Conservation (phyloP, 1,284 basidiomycete species). For the Porogramme epimiltina region DNA sequence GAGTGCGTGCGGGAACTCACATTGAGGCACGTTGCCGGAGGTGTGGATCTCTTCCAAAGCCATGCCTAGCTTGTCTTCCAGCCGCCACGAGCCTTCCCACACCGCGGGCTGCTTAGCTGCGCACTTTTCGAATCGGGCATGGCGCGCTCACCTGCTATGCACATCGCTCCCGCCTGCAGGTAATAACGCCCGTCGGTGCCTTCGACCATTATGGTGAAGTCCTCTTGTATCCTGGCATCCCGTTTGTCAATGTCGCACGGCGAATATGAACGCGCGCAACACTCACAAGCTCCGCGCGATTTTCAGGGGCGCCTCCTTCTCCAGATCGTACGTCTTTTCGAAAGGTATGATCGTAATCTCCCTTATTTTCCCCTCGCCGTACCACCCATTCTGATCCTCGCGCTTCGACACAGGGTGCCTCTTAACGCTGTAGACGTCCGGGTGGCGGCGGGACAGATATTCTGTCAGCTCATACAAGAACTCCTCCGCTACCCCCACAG, state of each 20-base stretch:
- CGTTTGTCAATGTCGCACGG: too few relatives aligned
- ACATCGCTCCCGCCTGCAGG: slow-evolving; percentile 73
- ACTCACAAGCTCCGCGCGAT: slow-evolving; percentile 59
- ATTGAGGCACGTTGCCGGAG: slow-evolving; percentile 69
- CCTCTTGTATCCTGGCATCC: slow-evolving; percentile 59
- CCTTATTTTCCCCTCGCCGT: slow-evolving; percentile 50
- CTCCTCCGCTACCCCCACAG: slow-evolving; percentile 50
- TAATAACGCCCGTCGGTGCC: slow-evolving; percentile 71
- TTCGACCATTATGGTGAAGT: slow-evolving; percentile 78
- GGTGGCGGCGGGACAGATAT: slow-evolving; percentile 65
- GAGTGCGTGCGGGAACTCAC: slow-evolving; percentile 40
- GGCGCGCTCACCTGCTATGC: slow-evolving; percentile 54
- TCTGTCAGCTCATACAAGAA: slow-evolving; percentile 67
- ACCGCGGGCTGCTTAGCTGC: not conserved
- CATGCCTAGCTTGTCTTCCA: slow-evolving; percentile 76
- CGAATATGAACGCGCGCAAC: not conserved
- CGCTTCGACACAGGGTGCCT: slow-evolving; percentile 35
- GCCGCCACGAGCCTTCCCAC: slow-evolving; percentile 69
- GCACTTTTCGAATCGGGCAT: not conserved
- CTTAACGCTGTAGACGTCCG: slow-evolving; percentile 53
- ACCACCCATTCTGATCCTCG: slow-evolving; percentile 46
- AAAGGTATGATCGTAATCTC: slow-evolving; percentile 57
- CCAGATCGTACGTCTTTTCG: slow-evolving; percentile 52
- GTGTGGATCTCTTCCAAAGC: slow-evolving; percentile 74
- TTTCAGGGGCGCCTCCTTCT: slow-evolving; percentile 58